A percentile compares a stretch with the other conserved stretches of the same genome.
phyloP scores from a whole-genome alignment of 179 eudicot genomes.

The Pouteria campechiana region DNA sequence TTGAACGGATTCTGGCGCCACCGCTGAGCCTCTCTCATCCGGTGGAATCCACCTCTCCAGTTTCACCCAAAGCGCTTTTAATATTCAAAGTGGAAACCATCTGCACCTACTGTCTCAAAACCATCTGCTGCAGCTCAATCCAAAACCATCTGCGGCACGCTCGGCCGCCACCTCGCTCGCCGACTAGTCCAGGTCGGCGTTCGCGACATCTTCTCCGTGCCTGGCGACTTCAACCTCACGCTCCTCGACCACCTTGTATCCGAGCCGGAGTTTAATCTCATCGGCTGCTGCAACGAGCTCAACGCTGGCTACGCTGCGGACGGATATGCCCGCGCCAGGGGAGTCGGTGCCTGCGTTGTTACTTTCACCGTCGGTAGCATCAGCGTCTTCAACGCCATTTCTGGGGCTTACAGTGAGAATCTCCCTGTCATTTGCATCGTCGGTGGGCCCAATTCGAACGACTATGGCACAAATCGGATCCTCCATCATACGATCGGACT shows the following conservation, averaged over 20 bases:
- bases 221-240: constrained; percentile 18
- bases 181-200: constrained; percentile 12
- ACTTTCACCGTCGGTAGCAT: constrained; percentile 17
- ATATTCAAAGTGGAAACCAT: too few species aligned
- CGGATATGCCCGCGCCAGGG: constrained; percentile 12
- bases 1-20: too few species aligned
- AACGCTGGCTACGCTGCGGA: constrained; percentile 19
- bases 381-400: constrained; percentile 14
- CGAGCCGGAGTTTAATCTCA: constrained; percentile 8
- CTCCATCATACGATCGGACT: constrained; percentile 14
- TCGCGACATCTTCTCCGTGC: constrained; percentile 12
- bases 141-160: too few species aligned
- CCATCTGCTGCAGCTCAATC: too few species aligned
- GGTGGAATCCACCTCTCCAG: too few species aligned
- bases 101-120: too few species aligned
- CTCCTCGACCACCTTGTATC: constrained; percentile 18
- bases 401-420: constrained; percentile 18
- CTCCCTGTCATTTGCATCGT: constrained; percentile 11
- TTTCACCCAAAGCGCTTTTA: too few species aligned
- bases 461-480: constrained; percentile 15
- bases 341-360: constrained; percentile 14
- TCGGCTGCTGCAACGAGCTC: constrained; percentile 22
- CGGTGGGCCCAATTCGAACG: constrained; percentile 18
- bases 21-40: too few species aligned
- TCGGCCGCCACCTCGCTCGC: constrained; percentile 15